Conservation (phyloP, 1,139 yeast species). For the Geotrichum histeridarum region DNA sequence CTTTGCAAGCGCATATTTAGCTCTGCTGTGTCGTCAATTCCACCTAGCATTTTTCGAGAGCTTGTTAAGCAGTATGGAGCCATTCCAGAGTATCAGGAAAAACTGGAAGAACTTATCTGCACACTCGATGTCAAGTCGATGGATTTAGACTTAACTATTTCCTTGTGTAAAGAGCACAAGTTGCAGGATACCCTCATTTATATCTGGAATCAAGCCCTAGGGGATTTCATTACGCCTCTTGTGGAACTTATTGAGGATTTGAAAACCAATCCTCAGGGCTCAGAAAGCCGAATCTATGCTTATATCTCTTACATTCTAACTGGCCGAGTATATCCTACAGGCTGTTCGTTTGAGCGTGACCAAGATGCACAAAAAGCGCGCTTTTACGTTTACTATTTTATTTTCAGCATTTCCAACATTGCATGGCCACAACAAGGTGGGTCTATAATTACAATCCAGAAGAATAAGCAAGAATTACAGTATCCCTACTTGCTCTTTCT, state of each 20-base stretch:
- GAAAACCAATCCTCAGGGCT: constrained; percentile 19
- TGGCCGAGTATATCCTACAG: constrained; percentile 75
- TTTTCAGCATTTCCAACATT: constrained; percentile 50
- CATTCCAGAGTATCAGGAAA: constrained; percentile 40
- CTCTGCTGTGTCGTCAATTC: constrained; percentile 45
- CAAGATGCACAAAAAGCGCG: constrained; percentile 39
- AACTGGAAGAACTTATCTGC: constrained; percentile 62
- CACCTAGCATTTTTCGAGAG: constrained; percentile 58
- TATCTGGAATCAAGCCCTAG: constrained; percentile 59
- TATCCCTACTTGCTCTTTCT: constrained; percentile 51
- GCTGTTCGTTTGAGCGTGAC: constrained; percentile 29
- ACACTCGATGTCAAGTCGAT: constrained; percentile 55
- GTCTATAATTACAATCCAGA: constrained; percentile 21
- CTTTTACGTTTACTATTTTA: constrained; percentile 45
- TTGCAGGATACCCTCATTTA: constrained; percentile 58
- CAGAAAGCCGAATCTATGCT: constrained; percentile 40
- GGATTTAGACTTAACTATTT: constrained; percentile 66
- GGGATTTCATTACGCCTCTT: constrained; percentile 65
- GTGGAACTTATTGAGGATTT: constrained; percentile 49
- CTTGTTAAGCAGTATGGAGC: constrained; percentile 50
- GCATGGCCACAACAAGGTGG: constrained; percentile 43
- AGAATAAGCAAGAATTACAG: constrained; percentile 9
- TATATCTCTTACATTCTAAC: constrained; percentile 64
- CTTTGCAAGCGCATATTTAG: constrained; percentile 49
- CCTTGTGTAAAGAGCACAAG: constrained; percentile 50